Base-by-base conservation (phyloP, 345 rosid species). In the Theobroma cacao region DNA sequence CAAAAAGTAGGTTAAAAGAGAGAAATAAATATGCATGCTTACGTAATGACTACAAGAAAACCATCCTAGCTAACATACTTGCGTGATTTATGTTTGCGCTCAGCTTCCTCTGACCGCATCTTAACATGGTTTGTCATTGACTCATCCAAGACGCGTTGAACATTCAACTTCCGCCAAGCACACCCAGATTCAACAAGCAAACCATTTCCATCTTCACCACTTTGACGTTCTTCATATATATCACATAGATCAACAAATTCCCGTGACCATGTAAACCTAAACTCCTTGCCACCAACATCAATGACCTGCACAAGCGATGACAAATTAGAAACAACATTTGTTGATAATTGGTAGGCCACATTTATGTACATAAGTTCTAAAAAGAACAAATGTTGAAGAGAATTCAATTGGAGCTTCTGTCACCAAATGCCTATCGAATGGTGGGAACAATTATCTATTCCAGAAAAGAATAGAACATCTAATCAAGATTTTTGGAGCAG, bases 91-190 rank as follows among this genome's bases (percentile, higher is more conserved):
- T 36, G 81, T 87, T 89, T 96, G 83, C 91, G 95, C 47, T 91
- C 97, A 86, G 97, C 97, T 88, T 96, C 99, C 84, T 84, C 98
- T 28, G 97, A 94, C 78, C 85, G 91, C 98, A 82, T 96, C 88
- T 96, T 96, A 79, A 96, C 91, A 82, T 92, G 97, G 83, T 90
- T 96, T 24, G 82, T 92, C 63, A 93, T 89, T 62, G 97, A 92
- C 85, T 96, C 99, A 38, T 96, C 98, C 89, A 96, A 85, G 81
- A 89, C 81, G 65, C 98, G 92, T 80, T 94, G 97, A 78, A 95
- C 93, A 71, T 95, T 93, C 77, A 96, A 74, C 83, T 96, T 94
- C 47, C 97, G 89, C 97, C 98, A 96, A 47, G 97, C 95, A 92
- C 88, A 84, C 59, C 99, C 99, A 82, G 98, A 89, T 87, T 96